Conservation (phyloP, 208 protist genomes). For the Leishmania tarentolae region DNA sequence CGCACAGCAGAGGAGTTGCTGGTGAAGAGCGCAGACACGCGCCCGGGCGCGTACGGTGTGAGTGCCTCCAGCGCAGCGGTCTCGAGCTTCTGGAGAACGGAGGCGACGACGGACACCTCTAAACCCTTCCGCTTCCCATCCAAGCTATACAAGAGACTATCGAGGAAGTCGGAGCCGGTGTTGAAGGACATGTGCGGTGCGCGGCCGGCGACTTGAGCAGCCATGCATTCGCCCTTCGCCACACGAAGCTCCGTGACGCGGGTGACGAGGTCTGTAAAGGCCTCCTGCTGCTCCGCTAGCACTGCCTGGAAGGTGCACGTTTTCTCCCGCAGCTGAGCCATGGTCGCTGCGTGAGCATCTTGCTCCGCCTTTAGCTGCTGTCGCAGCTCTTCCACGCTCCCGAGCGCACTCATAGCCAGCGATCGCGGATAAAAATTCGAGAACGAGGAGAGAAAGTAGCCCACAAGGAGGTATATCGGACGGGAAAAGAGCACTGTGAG, state of each 20-base stretch:
- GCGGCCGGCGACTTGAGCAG: conserved; percentile 8
- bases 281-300: conserved; percentile 44
- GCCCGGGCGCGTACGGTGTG: conserved; percentile 14
- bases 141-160: conserved; percentile 31
- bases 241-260: conserved; percentile 57
- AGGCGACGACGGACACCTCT: neutral
- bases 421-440: neutral
- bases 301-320: conserved; percentile 30
- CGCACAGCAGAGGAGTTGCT: conserved; percentile 26
- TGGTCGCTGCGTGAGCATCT: conserved; percentile 31
- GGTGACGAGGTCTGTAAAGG: conserved; percentile 57
- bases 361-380: conserved; percentile 33
- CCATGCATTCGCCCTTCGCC: conserved; percentile 37
- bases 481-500: neutral
- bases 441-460: neutral
- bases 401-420: neutral
- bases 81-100: conserved; percentile 38
- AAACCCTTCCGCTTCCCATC: conserved; percentile 24
- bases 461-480: neutral
- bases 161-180: conserved; percentile 39
- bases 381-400: conserved; percentile 31
- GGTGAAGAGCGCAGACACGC: conserved; percentile 13
- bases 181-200: conserved; percentile 29
- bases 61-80: conserved; percentile 21
- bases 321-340: conserved; percentile 39